Base-by-base conservation (phyloP, 2,329 filamentous ascomycete genomes). In the Sporothrix schenckii region DNA sequence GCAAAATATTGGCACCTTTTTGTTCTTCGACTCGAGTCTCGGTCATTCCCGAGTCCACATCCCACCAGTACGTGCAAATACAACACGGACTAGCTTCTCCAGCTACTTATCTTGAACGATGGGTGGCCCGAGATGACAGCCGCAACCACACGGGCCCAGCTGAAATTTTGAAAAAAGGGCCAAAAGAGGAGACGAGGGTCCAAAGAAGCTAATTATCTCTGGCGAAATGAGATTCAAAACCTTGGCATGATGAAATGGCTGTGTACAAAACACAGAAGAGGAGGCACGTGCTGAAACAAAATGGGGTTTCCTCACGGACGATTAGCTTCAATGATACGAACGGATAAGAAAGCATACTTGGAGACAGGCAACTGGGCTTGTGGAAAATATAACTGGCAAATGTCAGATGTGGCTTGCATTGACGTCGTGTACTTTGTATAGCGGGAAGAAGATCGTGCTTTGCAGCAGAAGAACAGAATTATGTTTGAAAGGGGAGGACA, bases 71-170 rank as follows among this genome's bases (percentile, higher is more conserved):
- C 27, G 21, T 19, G 21, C 39, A 27, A 11, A 47, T 39, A 47
- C 21, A 34, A 6, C n/a, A n/a, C n/a, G 54, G 21, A 27, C 16
- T 24, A 24, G 16, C 61, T 65, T 9, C 41, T 49, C 44, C 24
- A 34, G 61, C 34, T 67, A 47, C 65, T 44, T 67, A 67, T 67
- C 65, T 54, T 47, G 34, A 16, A 47, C 21, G 16, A 58, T 30
- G 34, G 66, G 14, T 44, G 11, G n/a, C 9, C 9, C 10, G 34
- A n/a, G 34, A 67, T 10, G 19, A 50, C 9, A 52, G 61, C 27
- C 44, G 21, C 41, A 41, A n/a, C 60, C 41, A 47, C 47, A 41
- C 24, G 21, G 24, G 21, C 24, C 60, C 61, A 66, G 63, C 47
- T 52, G 66, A 49, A 52, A 56, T 30, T 47, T n/a, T 30, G 16